A percentile compares a stretch with the other conserved stretches of the same genome.
These are phyloP conservation scores for Candida vaughaniae DNA, from an alignment of 805 yeast genomes.

Conservation along the genomic window DNA sequence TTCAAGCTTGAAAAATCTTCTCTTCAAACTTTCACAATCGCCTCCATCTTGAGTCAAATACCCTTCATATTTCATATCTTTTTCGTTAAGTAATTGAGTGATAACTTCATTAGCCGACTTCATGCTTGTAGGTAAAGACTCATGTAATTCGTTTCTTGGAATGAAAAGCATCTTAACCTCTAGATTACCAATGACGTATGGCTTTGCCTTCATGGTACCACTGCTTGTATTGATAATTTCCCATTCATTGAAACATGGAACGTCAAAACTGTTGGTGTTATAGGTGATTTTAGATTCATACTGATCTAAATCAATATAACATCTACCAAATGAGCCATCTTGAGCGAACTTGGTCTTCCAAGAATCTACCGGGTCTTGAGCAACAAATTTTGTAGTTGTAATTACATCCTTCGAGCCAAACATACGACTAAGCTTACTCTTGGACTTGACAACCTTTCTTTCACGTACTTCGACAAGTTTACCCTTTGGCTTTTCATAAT, in stretches of 20 bases:
- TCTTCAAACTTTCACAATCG: conserved; percentile 71
- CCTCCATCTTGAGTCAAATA: conserved; percentile 89
- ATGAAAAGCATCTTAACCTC: conserved; percentile 67
- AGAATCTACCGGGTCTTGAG: conserved; percentile 52
- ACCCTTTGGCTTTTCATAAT: conserved; percentile 50
- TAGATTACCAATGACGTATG: conserved; percentile 65
- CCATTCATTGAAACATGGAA: conserved; percentile 85
- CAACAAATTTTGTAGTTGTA: conserved; percentile 51
- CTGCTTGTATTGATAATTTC: conserved; percentile 32
- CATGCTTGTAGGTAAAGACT: conserved; percentile 70
- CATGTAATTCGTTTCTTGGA: conserved; percentile 59
- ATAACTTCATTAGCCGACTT: conserved; percentile 41
- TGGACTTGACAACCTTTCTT: conserved; percentile 47
- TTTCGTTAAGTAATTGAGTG: conserved; percentile 29
- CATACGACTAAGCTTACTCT: conserved; percentile 44
- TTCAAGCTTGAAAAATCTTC: conserved; percentile 70
- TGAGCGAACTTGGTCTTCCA: conserved; percentile 68
- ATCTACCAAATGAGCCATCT: conserved; percentile 88
- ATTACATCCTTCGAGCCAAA: conserved; percentile 49
- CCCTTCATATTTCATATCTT: conserved; percentile 51
- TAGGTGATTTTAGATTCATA: conserved; percentile 59
- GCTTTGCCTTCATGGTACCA: conserved; percentile 35
- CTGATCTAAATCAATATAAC: conserved; percentile 62
- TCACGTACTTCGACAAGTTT: conserved; percentile 61
- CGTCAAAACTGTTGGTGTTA: conserved; percentile 45